A percentile compares a stretch with the other conserved stretches of the same genome.
phyloP scores from a whole-genome alignment of 768 basidiomycete genomes.

The Holtermanniella nyarrowii region DNA sequence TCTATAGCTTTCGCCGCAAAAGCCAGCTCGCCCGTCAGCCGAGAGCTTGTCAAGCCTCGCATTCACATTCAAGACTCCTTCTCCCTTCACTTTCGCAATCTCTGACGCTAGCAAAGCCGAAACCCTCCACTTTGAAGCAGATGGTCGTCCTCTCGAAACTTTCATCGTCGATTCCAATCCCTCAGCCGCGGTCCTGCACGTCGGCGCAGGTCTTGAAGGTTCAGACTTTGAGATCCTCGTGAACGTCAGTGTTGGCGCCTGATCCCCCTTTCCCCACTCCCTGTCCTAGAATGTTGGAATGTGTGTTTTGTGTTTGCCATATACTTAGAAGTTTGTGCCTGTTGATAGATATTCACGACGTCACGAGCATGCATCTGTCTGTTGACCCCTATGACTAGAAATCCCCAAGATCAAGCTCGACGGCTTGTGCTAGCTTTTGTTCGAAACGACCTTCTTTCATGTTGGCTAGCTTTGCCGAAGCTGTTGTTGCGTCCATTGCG shows the following conservation, averaged over 20 bases:
- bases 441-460: conserved; percentile 25
- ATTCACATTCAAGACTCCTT: neutral
- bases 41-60: neutral
- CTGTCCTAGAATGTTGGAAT: no score
- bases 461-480: conserved; percentile 16
- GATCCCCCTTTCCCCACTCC: no score
- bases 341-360: neutral
- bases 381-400: conserved; percentile 13
- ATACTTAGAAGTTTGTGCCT: neutral
- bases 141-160: neutral
- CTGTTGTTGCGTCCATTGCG: conserved; percentile 12
- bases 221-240: no score
- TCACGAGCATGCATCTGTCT: neutral
- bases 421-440: conserved; percentile 28
- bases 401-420: conserved; percentile 39
- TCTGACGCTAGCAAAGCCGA: neutral
- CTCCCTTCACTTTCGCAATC: neutral
- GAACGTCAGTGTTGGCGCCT: no score
- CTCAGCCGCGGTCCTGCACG: no score
- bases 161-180: neutral
- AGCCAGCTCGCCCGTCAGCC: neutral
- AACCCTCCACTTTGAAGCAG: neutral
- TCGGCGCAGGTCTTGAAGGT: no score
- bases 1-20: neutral
- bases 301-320: no score